Evolutionary conservation across 139 green algal species (phyloP), one percentile per base, ranked within the genome.

Genomic region (Chlorella sp.): DNA sequence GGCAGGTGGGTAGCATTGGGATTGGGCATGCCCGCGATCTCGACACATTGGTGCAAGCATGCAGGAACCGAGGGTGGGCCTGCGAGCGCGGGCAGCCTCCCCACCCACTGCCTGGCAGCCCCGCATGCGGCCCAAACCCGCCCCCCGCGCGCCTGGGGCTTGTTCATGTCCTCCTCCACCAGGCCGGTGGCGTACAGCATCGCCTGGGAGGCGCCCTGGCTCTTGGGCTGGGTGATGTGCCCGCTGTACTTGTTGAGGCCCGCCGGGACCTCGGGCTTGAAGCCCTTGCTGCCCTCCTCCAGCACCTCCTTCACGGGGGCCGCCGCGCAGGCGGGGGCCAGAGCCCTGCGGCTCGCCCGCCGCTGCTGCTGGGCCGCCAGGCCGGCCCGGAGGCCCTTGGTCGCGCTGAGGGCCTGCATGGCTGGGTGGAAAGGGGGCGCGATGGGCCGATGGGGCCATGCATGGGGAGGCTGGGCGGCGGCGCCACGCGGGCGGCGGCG

Each of bases 131-230:
- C 41, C 41, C 72, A 63, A 39, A 79, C 41, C 44, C 38, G 30
- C 38, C 34, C 57, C 9, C 18, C 11, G 5, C 87, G 21, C 79
- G 95, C 94, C 94, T 99, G 97, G 1, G 97, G 94, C 88, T 98
- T 98, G 90, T 94, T 90, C 96, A 99, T 98, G 88, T 99, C 97
- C 65, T 95, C 93, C 82, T 98, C 92, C 18, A 75, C 92, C 30
- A 99, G 88, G 20, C 96, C 97, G 15, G 98, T 98, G 34, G 94
- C 97, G 85, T 98, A 99, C 23, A 99, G 95, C 97, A 99, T 99
- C 17, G 97, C 97, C 94, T 99, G 97, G 1, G 93, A 97, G 9
- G 97, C 97, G 36, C 97, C 97, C 86, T 99, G 97, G 34, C 90
- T 95, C 92, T 98, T 98, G 57, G 96, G 95, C 93, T 99, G 97